Conservation (phyloP, 73 alveolate species). For the Breviolum minutum region DNA sequence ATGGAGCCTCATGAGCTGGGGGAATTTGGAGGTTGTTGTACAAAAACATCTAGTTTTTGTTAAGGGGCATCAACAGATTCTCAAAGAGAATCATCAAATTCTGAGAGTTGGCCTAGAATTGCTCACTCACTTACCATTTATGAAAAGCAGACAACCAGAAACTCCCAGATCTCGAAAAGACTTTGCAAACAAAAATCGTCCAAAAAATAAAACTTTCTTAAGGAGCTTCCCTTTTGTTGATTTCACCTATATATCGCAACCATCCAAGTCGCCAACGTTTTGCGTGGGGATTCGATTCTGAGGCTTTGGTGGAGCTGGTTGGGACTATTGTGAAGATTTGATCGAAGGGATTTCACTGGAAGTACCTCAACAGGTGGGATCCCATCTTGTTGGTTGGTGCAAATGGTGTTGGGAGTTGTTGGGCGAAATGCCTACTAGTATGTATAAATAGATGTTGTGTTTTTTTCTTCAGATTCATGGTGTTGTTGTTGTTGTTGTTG, state of each 20-base stretch:
- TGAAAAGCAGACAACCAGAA: no score
- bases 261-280: background rate
- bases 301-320: slow-evolving; percentile 30
- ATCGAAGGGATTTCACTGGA: slow-evolving; percentile 51
- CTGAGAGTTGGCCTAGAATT: background rate
- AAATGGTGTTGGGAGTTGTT: no score
- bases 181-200: no score
- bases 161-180: background rate
- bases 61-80: background rate
- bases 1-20: background rate
- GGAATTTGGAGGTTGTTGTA: no score
- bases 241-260: background rate
- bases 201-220: no score
- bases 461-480: no score
- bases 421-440: no score
- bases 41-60: background rate
- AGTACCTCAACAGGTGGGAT: slow-evolving; percentile 68
- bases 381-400: no score
- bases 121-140: no score
- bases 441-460: no score
- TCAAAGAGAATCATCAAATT: no score
- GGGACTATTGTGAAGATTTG: background rate
- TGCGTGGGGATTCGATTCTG: background rate
- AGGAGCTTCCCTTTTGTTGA: background rate
- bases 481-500: no score